Evolutionary conservation across 2,329 filamentous ascomycete species (phyloP).

Genomic region (Fusarium kyushuense): DNA sequence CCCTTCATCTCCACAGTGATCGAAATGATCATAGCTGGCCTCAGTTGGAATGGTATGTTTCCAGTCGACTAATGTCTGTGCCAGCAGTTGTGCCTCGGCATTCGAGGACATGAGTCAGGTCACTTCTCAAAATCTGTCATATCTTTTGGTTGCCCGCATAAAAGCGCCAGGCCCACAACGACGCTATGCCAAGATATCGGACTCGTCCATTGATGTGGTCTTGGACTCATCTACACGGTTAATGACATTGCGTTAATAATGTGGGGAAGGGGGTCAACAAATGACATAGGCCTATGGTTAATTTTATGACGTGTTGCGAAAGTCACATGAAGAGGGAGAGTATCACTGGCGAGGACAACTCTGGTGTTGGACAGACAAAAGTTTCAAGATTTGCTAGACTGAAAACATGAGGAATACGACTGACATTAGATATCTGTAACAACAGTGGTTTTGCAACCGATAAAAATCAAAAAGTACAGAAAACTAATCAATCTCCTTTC

Average conservation of each 20-base stretch:
- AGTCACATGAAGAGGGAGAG: background rate
- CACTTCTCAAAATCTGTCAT: background rate
- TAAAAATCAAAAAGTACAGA: background rate
- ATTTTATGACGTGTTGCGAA: background rate
- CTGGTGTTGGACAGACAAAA: background rate
- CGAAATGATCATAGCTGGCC: background rate
- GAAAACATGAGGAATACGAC: background rate
- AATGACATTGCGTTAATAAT: too few relatives aligned
- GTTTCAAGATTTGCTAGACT: background rate
- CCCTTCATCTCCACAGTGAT: background rate
- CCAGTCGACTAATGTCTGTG: background rate
- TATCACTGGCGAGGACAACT: too few relatives aligned
- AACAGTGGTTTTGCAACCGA: background rate
- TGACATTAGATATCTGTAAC: background rate
- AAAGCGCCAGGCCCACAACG: background rate
- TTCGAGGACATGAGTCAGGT: background rate
- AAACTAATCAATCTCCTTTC: slow-evolving; percentile 3
- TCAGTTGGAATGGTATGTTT: background rate
- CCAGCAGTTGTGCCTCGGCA: background rate
- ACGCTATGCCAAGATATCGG: background rate
- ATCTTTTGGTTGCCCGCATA: too few relatives aligned
- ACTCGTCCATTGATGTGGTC: background rate
- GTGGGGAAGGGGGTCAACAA: too few relatives aligned
- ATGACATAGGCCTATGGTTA: background rate
- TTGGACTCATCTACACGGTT: background rate